phyloP scores from a whole-genome alignment of 164 flowering plant genomes.

The Annona cherimola region DNA sequence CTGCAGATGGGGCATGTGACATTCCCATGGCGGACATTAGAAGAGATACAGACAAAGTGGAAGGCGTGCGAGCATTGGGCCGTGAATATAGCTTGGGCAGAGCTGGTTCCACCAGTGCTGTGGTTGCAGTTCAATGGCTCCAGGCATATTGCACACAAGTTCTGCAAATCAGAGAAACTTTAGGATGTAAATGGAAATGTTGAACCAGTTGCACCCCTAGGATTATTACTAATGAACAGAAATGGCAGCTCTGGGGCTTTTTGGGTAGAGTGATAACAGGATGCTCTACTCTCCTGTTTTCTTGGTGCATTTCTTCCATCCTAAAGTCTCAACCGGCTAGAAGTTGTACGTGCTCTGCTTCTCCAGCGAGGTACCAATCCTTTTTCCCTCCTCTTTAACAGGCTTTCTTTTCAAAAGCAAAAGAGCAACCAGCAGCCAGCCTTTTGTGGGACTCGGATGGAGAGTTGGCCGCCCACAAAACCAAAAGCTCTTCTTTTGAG shows the following conservation, averaged over 20 bases:
- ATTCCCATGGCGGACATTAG: conserved; percentile 84
- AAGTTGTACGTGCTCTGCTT: not conserved
- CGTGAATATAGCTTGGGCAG: conserved; percentile 72
- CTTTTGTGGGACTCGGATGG: not conserved
- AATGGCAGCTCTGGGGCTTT: not conserved
- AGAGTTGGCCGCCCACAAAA: not conserved
- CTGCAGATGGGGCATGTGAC: conserved; percentile 91
- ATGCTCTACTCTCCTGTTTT: not conserved
- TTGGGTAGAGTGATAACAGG: not conserved
- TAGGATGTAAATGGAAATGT: not conserved
- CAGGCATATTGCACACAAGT: conserved; percentile 72
- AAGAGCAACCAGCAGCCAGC: not conserved
- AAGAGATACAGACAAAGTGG: conserved; percentile 80
- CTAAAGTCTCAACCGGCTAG: not conserved
- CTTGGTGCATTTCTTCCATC: not conserved
- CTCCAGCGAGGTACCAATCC: not conserved
- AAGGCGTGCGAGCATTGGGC: conserved; percentile 91
- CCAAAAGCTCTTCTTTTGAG: not conserved
- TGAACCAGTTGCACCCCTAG: not conserved
- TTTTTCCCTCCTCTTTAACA: not conserved
- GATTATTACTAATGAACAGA: not conserved
- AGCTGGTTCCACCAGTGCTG: conserved; percentile 31
- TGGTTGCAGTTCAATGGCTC: conserved; percentile 55
- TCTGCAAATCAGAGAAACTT: conserved; percentile 38
- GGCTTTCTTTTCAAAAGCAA: not conserved